A percentile compares a stretch with the other conserved stretches of the same genome.
Conservation (phyloP, 495 filamentous ascomycete species). For the Annulohypoxylon moriforme region DNA sequence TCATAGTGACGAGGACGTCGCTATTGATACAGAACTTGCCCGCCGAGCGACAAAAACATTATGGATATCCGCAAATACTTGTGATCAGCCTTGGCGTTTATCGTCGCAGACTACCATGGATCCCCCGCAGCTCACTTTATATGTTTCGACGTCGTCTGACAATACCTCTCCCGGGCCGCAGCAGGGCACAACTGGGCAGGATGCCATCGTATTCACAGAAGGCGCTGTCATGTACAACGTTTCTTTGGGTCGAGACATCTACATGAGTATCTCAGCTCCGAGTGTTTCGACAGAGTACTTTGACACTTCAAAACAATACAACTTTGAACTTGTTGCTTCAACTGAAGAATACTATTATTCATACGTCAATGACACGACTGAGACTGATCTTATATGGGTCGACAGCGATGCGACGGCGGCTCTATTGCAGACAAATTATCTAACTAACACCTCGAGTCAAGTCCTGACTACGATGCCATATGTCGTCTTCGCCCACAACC, state of each 20-base stretch:
- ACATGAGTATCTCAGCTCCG: slow-evolving; percentile 78
- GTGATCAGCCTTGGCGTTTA: slow-evolving; percentile 72
- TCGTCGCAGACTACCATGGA: slow-evolving; percentile 49
- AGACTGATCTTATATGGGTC: slow-evolving; percentile 70
- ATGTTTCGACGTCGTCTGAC: slow-evolving; percentile 72
- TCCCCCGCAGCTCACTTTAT: slow-evolving; percentile 80
- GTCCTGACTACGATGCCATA: slow-evolving; percentile 67
- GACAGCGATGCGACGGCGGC: slow-evolving; percentile 84
- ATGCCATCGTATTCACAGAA: slow-evolving; percentile 53
- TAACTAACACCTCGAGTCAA: slow-evolving; percentile 58
- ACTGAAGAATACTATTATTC: slow-evolving; percentile 77
- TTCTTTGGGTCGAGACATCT: slow-evolving; percentile 70
- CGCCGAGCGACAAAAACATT: slow-evolving; percentile 60
- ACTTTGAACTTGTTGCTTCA: slow-evolving; percentile 85
- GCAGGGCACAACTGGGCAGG: slow-evolving; percentile 57
- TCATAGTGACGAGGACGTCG: slow-evolving; percentile 9
- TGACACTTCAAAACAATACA: slow-evolving; percentile 66
- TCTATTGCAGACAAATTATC: slow-evolving; percentile 79
- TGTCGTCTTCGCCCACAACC: slow-evolving; percentile 80
- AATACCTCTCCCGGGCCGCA: slow-evolving; percentile 76
- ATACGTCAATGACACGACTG: slow-evolving; percentile 56
- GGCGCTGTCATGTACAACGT: slow-evolving; percentile 73
- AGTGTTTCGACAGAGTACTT: slow-evolving; percentile 63
- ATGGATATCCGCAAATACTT: slow-evolving; percentile 85
- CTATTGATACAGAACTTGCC: slow-evolving; percentile 26